phyloP scores from a whole-genome alignment of 1,139 yeast genomes.

The Taphrina pruni region DNA sequence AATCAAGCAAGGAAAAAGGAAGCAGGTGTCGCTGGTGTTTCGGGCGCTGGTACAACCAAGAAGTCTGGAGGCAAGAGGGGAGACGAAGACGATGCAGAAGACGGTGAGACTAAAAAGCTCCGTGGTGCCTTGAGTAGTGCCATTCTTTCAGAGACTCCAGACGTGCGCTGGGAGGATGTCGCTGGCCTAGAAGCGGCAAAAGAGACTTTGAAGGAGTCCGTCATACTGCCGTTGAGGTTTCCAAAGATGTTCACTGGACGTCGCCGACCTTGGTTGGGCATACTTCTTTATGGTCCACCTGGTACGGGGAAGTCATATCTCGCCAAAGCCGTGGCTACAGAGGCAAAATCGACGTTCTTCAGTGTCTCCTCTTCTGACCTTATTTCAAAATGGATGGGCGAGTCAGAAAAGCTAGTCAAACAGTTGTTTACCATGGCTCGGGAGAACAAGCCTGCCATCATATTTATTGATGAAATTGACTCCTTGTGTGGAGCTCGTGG shows the following conservation, averaged over 20 bases:
- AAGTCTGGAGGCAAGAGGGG: slow-evolving; percentile 51
- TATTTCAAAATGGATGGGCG: slow-evolving; percentile 99
- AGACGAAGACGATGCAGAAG: slow-evolving; percentile 51
- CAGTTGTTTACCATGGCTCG: slow-evolving; percentile 95
- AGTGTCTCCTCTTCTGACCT: slow-evolving; percentile 93
- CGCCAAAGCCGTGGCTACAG: slow-evolving; percentile 98
- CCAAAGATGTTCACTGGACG: slow-evolving; percentile 95
- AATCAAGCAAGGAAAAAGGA: slow-evolving; percentile 51
- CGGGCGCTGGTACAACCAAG: slow-evolving; percentile 78
- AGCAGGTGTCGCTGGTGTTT: slow-evolving; percentile 57
- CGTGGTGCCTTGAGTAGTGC: slow-evolving; percentile 83
- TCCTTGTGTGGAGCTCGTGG: slow-evolving; percentile 98
- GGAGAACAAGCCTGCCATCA: slow-evolving; percentile 91
- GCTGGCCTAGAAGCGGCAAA: slow-evolving; percentile 96
- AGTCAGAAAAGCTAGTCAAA: slow-evolving; percentile 74
- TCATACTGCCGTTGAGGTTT: slow-evolving; percentile 88
- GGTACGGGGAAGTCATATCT: slow-evolving; percentile 98
- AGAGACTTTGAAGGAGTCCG: slow-evolving; percentile 96
- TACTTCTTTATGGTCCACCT: slow-evolving; percentile 93
- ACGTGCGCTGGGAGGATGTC: slow-evolving; percentile 92
- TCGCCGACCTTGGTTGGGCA: slow-evolving; percentile 91
- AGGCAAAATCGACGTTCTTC: slow-evolving; percentile 94
- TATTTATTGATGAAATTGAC: slow-evolving; percentile 96
- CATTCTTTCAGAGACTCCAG: slow-evolving; percentile 87
- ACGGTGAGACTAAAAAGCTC: slow-evolving; percentile 82